Conservation (phyloP, 352 stramenopile genomes). For the Phytophthora pistaciae region DNA sequence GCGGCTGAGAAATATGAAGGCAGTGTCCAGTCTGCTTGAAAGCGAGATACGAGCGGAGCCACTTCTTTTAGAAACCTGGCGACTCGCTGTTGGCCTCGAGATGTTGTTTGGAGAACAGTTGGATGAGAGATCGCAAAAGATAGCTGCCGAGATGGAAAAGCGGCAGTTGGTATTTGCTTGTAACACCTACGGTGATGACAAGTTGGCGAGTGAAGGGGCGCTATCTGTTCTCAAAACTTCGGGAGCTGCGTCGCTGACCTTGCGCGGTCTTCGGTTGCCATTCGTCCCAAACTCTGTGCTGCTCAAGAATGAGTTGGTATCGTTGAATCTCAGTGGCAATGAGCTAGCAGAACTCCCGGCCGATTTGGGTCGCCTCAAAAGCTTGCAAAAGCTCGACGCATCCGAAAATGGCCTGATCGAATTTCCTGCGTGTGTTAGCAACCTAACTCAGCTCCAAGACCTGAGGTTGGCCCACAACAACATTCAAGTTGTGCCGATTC, state of each 20-base stretch:
- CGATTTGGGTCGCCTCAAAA: constrained; percentile 40
- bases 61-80: constrained; percentile 55
- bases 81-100: constrained; percentile 58
- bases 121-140: constrained; percentile 26
- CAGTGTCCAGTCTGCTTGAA: constrained; percentile 47
- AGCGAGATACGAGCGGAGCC: constrained; percentile 43
- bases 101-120: constrained; percentile 58
- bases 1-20: constrained; percentile 48
- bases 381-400: constrained; percentile 55
- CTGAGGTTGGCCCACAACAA: constrained; percentile 74
- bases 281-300: constrained; percentile 50
- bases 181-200: constrained; percentile 43
- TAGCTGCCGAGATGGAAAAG: constrained; percentile 47
- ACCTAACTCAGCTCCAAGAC: constrained; percentile 43
- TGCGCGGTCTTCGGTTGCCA: constrained; percentile 38
- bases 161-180: constrained; percentile 41
- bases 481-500: constrained; percentile 36
- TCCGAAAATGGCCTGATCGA: constrained; percentile 65
- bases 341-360: constrained; percentile 53
- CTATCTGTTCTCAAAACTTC: neutral
- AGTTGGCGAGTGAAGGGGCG: constrained; percentile 1
- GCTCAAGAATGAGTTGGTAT: constrained; percentile 38
- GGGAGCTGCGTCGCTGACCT: constrained; percentile 16
- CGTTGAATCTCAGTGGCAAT: constrained; percentile 64
- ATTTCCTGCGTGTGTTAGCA: constrained; percentile 42